These are phyloP conservation scores for Fusarium haematococcum DNA, from an alignment of 2,329 filamentous ascomycete species.

Conservation along the genomic window DNA sequence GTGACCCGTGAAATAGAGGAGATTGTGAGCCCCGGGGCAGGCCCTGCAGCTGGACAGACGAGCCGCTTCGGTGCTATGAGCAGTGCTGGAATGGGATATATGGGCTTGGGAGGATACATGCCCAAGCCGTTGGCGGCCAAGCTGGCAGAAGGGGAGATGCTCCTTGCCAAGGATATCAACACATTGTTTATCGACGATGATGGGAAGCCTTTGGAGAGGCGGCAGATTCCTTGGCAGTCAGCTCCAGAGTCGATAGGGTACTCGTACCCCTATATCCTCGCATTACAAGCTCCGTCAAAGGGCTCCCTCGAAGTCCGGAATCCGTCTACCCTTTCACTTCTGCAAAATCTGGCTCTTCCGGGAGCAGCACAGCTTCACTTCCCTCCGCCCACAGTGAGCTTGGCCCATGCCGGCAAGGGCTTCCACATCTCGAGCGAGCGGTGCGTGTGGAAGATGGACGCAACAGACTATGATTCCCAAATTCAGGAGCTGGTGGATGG, in stretches of 20 bases:
- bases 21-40: constrained; percentile 80
- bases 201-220: constrained; percentile 83
- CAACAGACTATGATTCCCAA: constrained; percentile 90
- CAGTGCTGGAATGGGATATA: constrained; percentile 93
- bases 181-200: constrained; percentile 90
- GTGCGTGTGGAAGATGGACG: constrained; percentile 95
- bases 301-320: constrained; percentile 91
- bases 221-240: constrained; percentile 90
- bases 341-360: constrained; percentile 86
- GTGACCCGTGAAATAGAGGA: constrained; percentile 79
- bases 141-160: constrained; percentile 83
- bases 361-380: constrained; percentile 90
- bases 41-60: constrained; percentile 72
- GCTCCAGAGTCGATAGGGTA: constrained; percentile 94
- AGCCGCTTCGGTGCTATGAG: constrained; percentile 86
- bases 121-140: constrained; percentile 90
- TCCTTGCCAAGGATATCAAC: constrained; percentile 98
- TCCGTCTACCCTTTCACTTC: constrained; percentile 87
- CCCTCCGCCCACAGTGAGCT: constrained; percentile 88
- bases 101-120: constrained; percentile 91
- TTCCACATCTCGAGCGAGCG: constrained; percentile 94
- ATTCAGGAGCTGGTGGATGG: constrained; percentile 82
- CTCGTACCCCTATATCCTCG: constrained; percentile 94
- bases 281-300: constrained; percentile 84
- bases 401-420: constrained; percentile 96